These are phyloP conservation scores for Neofusicoccum umdonicola DNA, from an alignment of 2,329 filamentous ascomycete genomes.

Conservation along the genomic window DNA sequence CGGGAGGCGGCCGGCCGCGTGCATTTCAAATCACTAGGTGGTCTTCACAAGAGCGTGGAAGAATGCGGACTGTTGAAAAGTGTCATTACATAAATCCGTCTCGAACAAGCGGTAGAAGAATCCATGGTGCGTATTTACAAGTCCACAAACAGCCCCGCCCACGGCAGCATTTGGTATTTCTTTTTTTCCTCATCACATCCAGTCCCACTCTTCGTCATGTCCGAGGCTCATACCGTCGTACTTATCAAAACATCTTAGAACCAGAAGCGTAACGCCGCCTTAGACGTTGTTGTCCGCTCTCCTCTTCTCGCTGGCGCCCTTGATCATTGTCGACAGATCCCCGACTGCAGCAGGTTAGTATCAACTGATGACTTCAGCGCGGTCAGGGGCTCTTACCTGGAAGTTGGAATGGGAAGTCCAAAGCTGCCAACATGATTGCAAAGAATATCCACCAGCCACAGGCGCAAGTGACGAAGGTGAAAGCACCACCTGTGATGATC, in stretches of 20 bases:
- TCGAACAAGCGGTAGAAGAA: background rate
- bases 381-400: constrained; percentile 1
- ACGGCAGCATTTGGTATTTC: background rate
- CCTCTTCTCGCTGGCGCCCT: constrained; percentile 41
- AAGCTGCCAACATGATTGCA: constrained; percentile 52
- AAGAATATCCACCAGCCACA: constrained; percentile 55
- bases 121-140: constrained; percentile 8
- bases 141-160: background rate
- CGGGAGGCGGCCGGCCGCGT: too few relatives aligned
- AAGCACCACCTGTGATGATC: constrained; percentile 46
- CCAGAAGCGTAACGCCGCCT: background rate
- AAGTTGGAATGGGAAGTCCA: constrained; percentile 51
- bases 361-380: background rate
- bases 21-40: too few relatives aligned
- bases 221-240: background rate
- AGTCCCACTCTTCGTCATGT: background rate
- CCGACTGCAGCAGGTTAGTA: constrained; percentile 30
- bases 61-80: background rate
- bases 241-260: background rate
- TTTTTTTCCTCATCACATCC: background rate
- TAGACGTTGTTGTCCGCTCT: background rate
- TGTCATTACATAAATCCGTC: background rate
- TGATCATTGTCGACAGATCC: constrained; percentile 45
- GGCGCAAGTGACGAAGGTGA: constrained; percentile 48
- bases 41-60: too few relatives aligned